These are phyloP conservation scores for Magnusiomyces tetraspermus DNA, from an alignment of 1,139 yeast genomes.

Conservation along the genomic window DNA sequence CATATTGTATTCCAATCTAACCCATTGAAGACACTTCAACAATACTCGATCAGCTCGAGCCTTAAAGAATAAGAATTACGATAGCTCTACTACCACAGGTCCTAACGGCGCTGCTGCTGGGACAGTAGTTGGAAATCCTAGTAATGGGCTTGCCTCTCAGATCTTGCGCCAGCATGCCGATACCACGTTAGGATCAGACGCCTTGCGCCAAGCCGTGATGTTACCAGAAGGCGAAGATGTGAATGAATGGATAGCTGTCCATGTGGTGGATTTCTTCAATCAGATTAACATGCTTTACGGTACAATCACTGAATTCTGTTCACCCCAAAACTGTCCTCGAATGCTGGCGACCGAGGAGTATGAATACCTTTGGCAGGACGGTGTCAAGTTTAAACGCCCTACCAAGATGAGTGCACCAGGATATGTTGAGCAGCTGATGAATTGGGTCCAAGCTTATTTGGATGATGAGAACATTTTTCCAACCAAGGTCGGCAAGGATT, in stretches of 20 bases:
- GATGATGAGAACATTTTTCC: constrained; percentile 91
- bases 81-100: not conserved
- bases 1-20: not conserved
- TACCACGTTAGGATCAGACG: constrained; percentile 88
- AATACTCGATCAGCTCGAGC: not conserved
- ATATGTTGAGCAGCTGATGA: constrained; percentile 85
- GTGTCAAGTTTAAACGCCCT: constrained; percentile 45
- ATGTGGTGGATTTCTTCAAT: constrained; percentile 65
- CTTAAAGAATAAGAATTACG: not conserved
- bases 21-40: not conserved
- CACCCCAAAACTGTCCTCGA: constrained; percentile 83
- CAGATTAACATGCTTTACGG: constrained; percentile 96
- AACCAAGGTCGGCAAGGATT: constrained; percentile 77
- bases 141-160: constrained; percentile 22
- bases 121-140: constrained; percentile 14
- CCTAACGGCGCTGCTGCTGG: not conserved
- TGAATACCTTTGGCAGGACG: constrained; percentile 92
- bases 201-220: constrained; percentile 84
- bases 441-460: constrained; percentile 83
- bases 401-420: constrained; percentile 86
- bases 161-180: constrained; percentile 69
- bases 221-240: constrained; percentile 88
- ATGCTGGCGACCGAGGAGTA: constrained; percentile 97
- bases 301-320: constrained; percentile 90
- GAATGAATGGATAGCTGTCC: constrained; percentile 95